Conservation (phyloP, 495 filamentous ascomycete genomes). For the Neurospora sp. region DNA sequence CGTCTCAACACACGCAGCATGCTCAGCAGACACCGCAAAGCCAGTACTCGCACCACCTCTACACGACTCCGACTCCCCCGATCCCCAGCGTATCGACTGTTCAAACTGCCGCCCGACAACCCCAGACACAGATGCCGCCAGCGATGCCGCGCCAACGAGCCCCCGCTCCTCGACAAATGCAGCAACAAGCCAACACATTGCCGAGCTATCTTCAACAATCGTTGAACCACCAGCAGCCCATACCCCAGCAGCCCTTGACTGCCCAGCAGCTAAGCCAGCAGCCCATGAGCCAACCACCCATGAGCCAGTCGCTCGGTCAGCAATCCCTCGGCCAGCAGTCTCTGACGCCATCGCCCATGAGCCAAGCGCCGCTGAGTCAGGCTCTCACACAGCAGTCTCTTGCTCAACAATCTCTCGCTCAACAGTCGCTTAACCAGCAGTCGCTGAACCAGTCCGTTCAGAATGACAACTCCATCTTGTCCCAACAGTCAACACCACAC, state of each 20-base stretch:
- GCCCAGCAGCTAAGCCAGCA: constrained; percentile 14
- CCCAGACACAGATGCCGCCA: constrained; percentile 22
- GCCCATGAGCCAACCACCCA: constrained; percentile 9
- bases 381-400: constrained; percentile 13
- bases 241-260: constrained; percentile 11
- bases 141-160: constrained; percentile 27
- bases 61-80: constrained; percentile 24
- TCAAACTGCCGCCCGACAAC: constrained; percentile 30
- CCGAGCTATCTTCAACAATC: constrained; percentile 26
- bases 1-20: constrained; percentile 5
- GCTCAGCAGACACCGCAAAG: constrained; percentile 8
- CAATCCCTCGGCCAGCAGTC: constrained; percentile 11
- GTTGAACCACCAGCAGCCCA: constrained; percentile 20
- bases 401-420: constrained; percentile 8
- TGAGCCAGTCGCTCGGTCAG: constrained; percentile 10
- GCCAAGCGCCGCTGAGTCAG: constrained; percentile 11
- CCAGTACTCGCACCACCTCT: constrained; percentile 21
- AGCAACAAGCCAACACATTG: constrained; percentile 14
- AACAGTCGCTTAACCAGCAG: constrained; percentile 13
- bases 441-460: constrained; percentile 20
- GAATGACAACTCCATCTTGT: constrained; percentile 20
- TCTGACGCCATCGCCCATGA: constrained; percentile 1
- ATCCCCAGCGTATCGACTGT: constrained; percentile 25
- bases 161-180: constrained; percentile 25
- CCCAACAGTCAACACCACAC: constrained; percentile 17